Evolutionary conservation across 2,329 filamentous ascomycete species (phyloP), one percentile per base, ranked within the genome.

Genomic region (Anisogramma anomala): DNA sequence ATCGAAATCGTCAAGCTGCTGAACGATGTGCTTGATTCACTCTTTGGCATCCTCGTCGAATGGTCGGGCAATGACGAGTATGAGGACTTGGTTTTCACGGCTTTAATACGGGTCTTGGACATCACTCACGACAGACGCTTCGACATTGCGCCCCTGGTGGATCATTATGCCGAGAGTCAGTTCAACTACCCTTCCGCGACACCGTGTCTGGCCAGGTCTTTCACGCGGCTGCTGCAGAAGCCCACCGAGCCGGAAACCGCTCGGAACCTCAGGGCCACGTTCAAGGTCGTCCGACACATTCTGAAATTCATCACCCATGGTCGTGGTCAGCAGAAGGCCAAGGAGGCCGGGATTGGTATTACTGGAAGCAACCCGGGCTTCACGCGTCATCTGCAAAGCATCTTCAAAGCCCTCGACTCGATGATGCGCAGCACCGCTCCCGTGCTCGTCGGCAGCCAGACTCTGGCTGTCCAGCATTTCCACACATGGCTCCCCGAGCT

Each of bases 401-500:
- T 96, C 27, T 96, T 96, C 67, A 88, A 87, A 56, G 83, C 85
- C 1, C 69, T 98, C 18, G 87, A 96, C 60, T 71, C 74, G 13
- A 75, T 98, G 63, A 95, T 98, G 85, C 78, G 80, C 46, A 94
- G 86, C 58, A 71, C 79, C 2, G 83, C 86, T 2, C 84, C 91
- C 0, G 79, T 88, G 14, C 67, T 96, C 18, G 84, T 96, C 11
- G 91, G 91, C 25, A 96, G 84, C 48, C 94, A 98, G 62, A 96
- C 91, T 0, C 67, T 98, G 36, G 79, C 93, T 2, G 87, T 96
- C 10, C 91, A 98, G 60, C 86, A 96, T 58, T 94, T 96, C 58
- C 89, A 96, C 56, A 84, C 84, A 0, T 98, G 91, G 91, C 67
- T 98, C n/a, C 89, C 91, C 0, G 89, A 96, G 56, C 74, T 98